These are phyloP conservation scores for Murraya paniculata DNA, from an alignment of 345 rosid species.

Conservation along the genomic window DNA sequence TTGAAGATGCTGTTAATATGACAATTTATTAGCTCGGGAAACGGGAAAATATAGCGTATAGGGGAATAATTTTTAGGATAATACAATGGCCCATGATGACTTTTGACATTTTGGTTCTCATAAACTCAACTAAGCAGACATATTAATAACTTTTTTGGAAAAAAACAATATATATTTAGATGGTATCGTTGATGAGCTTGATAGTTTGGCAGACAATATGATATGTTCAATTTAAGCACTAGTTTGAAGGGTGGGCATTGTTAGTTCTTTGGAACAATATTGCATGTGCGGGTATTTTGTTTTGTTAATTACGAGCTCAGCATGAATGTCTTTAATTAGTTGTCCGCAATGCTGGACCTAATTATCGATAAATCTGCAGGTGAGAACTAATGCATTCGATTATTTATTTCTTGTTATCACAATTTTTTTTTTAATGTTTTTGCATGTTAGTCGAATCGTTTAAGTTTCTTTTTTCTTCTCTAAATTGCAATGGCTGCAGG, in stretches of 20 bases:
- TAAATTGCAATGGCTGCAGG: constrained; percentile 27
- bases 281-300: not conserved
- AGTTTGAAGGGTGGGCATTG: not conserved
- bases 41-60: too few species aligned
- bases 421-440: not conserved
- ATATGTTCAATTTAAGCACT: not conserved
- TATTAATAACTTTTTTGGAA: not conserved
- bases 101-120: not conserved
- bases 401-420: not conserved
- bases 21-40: not conserved
- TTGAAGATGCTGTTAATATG: not conserved
- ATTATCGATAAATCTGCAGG: not conserved
- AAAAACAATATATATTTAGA: not conserved
- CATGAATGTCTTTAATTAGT: not conserved
- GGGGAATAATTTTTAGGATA: too few species aligned
- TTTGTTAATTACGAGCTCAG: not conserved
- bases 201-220: not conserved
- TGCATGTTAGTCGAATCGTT: not conserved
- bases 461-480: constrained; percentile 1
- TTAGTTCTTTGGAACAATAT: not conserved
- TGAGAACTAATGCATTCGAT: not conserved
- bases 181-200: not conserved
- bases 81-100: not conserved
- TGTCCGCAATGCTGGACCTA: not conserved
- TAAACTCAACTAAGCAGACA: not conserved